Evolutionary conservation across 2,329 filamentous ascomycete genomes (phyloP), one percentile per base, ranked within the genome.

Genomic region (Periconia sp.): DNA sequence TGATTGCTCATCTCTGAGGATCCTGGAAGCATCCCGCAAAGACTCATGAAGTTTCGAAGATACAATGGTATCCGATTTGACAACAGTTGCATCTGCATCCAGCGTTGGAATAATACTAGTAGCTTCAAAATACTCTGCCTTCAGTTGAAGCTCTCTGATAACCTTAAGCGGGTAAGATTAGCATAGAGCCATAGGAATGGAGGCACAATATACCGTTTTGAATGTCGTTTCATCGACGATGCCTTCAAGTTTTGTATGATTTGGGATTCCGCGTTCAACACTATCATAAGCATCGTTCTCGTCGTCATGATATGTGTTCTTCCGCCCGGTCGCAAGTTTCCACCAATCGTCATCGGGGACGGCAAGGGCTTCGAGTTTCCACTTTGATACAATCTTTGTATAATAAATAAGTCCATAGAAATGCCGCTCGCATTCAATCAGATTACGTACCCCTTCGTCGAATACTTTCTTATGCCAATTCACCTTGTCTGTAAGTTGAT

Each of bases 31-130:
- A 51, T 85, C 0, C 63, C 49, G 0, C 74, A 55, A 2, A 84
- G 64, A 3, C 74, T 65, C 1, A 59, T 65, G 65, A 14, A 53
- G 47, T n/a, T 49, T 23, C 2, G 41, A 11, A 41, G 46, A 18
- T 20, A 53, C 41, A 1, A 53, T 46, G 11, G 2, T 41, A 31
- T 86, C 83, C 0, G 82, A 82, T 63, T 86, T 86, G 55, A 77
- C 76, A 5, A 57, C 49, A 37, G 47, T 46, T 9, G 49, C 42
- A 8, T 19, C 30, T 15, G 57, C 53, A 41, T 62, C 59, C 2
- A 60, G 20, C 0, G 53, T 55, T 2, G 53, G 53, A 18, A 62
- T 49, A 5, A 62, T 41, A 27, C 59, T 52, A 3, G 45, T 55
- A 3, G 71, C 54, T 45, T 76, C 64, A 51, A 77, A 77, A 18